phyloP scores from a whole-genome alignment of 805 yeast species.

The Saturnispora ahearnii region DNA sequence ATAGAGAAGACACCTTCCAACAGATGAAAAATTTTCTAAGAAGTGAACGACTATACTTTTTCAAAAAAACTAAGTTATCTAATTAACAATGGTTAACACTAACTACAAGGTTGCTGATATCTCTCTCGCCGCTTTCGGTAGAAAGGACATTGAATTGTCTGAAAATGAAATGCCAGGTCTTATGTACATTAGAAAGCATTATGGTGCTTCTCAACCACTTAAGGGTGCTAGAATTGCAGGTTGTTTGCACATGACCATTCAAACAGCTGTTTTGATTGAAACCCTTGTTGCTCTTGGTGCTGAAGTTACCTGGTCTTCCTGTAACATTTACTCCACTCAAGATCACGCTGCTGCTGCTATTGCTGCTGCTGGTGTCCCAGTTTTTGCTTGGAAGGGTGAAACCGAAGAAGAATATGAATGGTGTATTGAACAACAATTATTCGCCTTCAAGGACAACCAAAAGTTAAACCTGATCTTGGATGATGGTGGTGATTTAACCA shows the following conservation, averaged over 20 bases:
- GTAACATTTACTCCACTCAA: conserved; percentile 99
- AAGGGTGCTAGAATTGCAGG: conserved; percentile 99
- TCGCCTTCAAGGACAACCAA: conserved; percentile 92
- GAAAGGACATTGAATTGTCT: conserved; percentile 97
- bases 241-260: conserved; percentile 98
- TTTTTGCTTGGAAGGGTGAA: conserved; percentile 99
- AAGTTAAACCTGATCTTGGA: conserved; percentile 95
- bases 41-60: background rate
- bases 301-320: conserved; percentile 98
- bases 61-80: background rate
- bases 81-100: conserved; percentile 5
- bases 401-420: conserved; percentile 98
- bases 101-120: conserved; percentile 96
- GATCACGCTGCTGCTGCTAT: conserved; percentile 99
- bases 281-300: conserved; percentile 97
- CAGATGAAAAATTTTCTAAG: background rate
- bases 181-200: conserved; percentile 91
- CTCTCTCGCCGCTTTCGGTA: conserved; percentile 98
- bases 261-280: conserved; percentile 97
- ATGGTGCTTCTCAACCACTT: conserved; percentile 88
- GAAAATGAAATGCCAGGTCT: conserved; percentile 99
- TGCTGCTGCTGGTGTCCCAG: conserved; percentile 99
- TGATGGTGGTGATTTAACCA: conserved; percentile 98
- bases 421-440: conserved; percentile 99
- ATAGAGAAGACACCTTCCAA: background rate